Base-by-base conservation (phyloP, 495 filamentous ascomycete genomes). In the Xylaria flabelliformis region DNA sequence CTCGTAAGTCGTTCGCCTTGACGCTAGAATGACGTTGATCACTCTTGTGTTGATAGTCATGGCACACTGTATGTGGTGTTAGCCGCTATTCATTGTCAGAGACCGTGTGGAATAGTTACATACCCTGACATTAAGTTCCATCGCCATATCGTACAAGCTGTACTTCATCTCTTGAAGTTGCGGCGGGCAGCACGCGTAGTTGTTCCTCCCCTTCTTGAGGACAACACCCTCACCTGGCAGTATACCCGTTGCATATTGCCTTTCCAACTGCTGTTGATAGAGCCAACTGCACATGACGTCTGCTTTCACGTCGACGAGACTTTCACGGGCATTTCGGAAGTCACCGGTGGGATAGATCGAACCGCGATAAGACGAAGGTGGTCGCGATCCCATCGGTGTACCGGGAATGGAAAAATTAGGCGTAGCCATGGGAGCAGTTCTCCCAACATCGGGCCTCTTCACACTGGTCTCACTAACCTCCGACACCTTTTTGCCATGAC, bases 231-330 rank as follows among this genome's bases (percentile, higher is more conserved):
- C 88, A 9, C 84, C 88, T 12, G 84, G 81, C 24, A 82, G 77
- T 53, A 80, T 70, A 21, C 85, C 85, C n/a, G 82, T 82, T 0
- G 85, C 83, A 85, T 90, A 91, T 70, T 89, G 80, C 65, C 81
- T 84, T 74, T 89, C 86, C 68, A 85, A 74, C 72, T 90, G 90
- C 73, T 88, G 84, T 69, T 89, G 85, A 73, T 88, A 85, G n/a
- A 91, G 79, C 83, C 85, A 90, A 67, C 86, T 87, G 72, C 88
- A 87, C 82, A 89, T 87, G 67, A 91, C 85, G 75, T 89, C 86
- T 68, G 74, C 79, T 76, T 88, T 88, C 73, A 90, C 85, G 62
- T 89, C 84, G 51, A 79, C 73, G 34, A 90, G 75, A 42, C 81
- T 80, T 46, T 85, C 83, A 21, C 67, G 72, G 42, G 61, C 73